These are phyloP conservation scores for Circinella umbellata DNA, from an alignment of 371 early-diverging fungal genomes.

Conservation along the genomic window DNA sequence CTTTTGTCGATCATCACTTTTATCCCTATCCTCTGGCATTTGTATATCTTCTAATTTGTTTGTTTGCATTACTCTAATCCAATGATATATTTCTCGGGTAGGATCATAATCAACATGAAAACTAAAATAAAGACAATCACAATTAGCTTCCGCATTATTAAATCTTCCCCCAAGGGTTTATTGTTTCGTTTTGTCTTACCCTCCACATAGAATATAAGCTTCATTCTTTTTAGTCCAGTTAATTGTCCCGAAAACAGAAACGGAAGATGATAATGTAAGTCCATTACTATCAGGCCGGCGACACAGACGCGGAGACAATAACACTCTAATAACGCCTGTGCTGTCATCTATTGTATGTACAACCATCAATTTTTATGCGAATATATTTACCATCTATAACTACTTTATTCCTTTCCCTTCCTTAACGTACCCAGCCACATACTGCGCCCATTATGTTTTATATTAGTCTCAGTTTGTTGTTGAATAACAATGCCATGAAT, in stretches of 20 bases:
- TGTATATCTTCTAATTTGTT: neutral
- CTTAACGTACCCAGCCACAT: neutral
- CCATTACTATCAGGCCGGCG: slow-evolving; percentile 7
- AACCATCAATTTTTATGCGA: neutral
- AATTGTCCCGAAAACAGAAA: slow-evolving; percentile 20
- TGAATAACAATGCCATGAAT: slow-evolving; percentile 6
- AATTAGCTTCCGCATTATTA: neutral
- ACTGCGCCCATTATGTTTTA: neutral
- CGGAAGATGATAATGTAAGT: slow-evolving; percentile 12
- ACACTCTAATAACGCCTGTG: slow-evolving; percentile 21
- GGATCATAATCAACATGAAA: slow-evolving; percentile 22
- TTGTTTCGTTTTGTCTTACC: slow-evolving; percentile 8
- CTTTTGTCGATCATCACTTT: neutral
- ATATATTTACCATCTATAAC: neutral
- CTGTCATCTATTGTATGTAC: slow-evolving; percentile 23
- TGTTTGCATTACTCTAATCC: slow-evolving; percentile 15
- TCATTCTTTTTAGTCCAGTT: neutral
- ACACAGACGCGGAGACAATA: slow-evolving; percentile 20
- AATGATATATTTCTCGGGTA: slow-evolving; percentile 22
- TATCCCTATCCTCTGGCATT: neutral
- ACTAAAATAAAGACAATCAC: slow-evolving; percentile 3
- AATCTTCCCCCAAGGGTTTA: too few species aligned
- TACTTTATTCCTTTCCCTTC: neutral
- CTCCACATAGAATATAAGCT: slow-evolving; percentile 10
- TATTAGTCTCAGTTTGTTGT: neutral